A percentile compares a stretch with the other conserved stretches of the same genome.
Conservation (phyloP, 2,329 filamentous ascomycete species). For the Botrytis fabae region DNA sequence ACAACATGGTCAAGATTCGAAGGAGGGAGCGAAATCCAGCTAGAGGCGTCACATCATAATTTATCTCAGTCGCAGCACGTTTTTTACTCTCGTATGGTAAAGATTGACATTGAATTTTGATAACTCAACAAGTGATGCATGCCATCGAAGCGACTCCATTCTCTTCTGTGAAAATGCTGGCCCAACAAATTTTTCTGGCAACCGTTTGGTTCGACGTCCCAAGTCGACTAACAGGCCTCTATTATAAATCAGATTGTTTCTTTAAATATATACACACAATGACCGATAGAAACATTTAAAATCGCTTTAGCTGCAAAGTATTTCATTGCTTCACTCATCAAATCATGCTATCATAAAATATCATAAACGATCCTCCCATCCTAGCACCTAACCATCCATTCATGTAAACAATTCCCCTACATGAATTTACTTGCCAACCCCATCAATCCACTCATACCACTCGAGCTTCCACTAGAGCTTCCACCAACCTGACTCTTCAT, state of each 20-base stretch:
- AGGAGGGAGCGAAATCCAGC: no score
- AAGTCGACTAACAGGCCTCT: background rate
- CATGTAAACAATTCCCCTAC: constrained; percentile 27
- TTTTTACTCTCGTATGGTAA: background rate
- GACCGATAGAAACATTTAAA: background rate
- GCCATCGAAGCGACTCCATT: background rate
- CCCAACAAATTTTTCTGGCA: background rate
- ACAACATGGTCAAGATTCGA: no score
- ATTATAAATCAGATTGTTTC: background rate
- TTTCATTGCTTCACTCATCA: background rate
- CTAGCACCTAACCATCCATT: background rate
- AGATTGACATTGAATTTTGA: background rate
- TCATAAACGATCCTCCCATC: background rate
- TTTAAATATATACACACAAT: background rate
- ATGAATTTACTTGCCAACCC: constrained; percentile 64
- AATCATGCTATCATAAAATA: background rate
- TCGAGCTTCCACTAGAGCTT: constrained; percentile 42
- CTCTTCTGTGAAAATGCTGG: background rate
- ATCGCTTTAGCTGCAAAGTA: background rate
- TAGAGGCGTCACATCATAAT: no score
- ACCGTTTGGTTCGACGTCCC: background rate
- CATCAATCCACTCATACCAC: constrained; percentile 46
- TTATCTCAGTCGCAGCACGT: background rate
- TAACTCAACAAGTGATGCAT: no score
- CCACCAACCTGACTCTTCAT: constrained; percentile 70